phyloP scores from a whole-genome alignment of 805 yeast species.

The Nakazawaea wyomingensis region DNA sequence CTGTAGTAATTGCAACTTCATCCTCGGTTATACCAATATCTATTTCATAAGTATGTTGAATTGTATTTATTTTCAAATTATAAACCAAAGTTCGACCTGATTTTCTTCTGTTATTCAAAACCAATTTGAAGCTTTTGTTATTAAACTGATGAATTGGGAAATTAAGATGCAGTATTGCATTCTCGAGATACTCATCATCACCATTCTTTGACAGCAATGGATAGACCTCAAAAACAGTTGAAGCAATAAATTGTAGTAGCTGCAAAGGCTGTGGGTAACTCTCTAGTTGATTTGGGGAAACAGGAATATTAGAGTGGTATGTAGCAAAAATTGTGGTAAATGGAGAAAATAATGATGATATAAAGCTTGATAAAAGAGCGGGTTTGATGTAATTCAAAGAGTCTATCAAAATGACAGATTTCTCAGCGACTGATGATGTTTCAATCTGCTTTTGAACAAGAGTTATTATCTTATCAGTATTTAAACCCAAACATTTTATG shows the following conservation, averaged over 20 bases:
- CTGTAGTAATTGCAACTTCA: conserved; percentile 28
- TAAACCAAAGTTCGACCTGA: conserved; percentile 75
- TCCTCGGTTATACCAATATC: conserved; percentile 21
- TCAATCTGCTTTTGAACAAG: conserved; percentile 7
- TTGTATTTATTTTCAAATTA: conserved; percentile 46
- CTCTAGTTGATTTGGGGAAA: conserved; percentile 11
- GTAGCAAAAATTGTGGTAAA: conserved; percentile 28
- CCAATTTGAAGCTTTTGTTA: conserved; percentile 37
- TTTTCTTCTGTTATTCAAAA: conserved; percentile 66
- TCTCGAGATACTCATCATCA: conserved; percentile 48
- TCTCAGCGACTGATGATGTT: conserved; percentile 17
- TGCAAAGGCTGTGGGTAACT: conserved; percentile 51
- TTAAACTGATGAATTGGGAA: conserved; percentile 50
- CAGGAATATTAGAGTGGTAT: conserved; percentile 31
- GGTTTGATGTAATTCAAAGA: conserved; percentile 56
- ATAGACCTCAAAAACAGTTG: conserved; percentile 58
- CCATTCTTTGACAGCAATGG: conserved; percentile 30
- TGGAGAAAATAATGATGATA: conserved; percentile 40
- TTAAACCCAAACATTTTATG: conserved; percentile 35
- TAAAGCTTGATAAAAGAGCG: conserved; percentile 40
- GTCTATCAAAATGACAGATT: conserved; percentile 54
- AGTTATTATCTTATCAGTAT: conserved; percentile 12
- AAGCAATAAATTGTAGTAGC: conserved; percentile 65
- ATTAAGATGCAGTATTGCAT: conserved; percentile 31
- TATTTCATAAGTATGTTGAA: conserved; percentile 29